Evolutionary conservation across 2,329 filamentous ascomycete genomes (phyloP), one percentile per base, ranked within the genome.

Genomic region (Ophiostoma sp.): DNA sequence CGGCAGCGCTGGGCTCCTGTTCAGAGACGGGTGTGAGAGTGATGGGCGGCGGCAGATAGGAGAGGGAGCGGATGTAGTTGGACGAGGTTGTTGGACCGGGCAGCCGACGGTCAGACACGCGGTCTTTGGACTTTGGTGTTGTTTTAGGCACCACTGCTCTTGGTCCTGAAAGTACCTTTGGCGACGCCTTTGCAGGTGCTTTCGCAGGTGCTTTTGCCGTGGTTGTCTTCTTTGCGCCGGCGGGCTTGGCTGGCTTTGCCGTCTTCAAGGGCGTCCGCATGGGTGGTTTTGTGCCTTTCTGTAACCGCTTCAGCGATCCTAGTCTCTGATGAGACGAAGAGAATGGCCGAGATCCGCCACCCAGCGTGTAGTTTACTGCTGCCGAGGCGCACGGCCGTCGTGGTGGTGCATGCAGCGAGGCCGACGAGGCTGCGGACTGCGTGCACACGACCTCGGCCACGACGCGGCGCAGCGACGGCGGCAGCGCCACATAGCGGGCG

Each of bases 41-140:
- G 5, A 54, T 1, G 60, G 72, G 64, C 13, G 72, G 70, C 1
- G 78, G 77, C 67, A 77, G 73, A 74, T 73, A 79, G 60, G 77
- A 76, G 67, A 78, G 71, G 23, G 73, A 67, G 8, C 74, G 74
- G 15, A 72, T 69, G 41, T 69, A 54, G 39, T 71, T 66, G 8
- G 66, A 33, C 66, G 20, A 39, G 7, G 48, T 57, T 8, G 54
- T 27, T 1, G 57, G 71, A 6, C 36, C n/a, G 17, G 33, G 35
- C 17, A 20, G 27, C 8, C 52, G 67, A 3, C 27, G 64, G 41
- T 66, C 39, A 4, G 39, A 54, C 17, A 36, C 11, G 39, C 35
- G 69, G 31, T 44, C 41, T n/a, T 69, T 62, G 2, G 70, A 41
- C 39, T 65, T 65, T 17, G 62, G 62, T 13, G 35, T 68, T 35